Conservation (phyloP, 2,329 filamentous ascomycete species). For the Coniella lustricola region DNA sequence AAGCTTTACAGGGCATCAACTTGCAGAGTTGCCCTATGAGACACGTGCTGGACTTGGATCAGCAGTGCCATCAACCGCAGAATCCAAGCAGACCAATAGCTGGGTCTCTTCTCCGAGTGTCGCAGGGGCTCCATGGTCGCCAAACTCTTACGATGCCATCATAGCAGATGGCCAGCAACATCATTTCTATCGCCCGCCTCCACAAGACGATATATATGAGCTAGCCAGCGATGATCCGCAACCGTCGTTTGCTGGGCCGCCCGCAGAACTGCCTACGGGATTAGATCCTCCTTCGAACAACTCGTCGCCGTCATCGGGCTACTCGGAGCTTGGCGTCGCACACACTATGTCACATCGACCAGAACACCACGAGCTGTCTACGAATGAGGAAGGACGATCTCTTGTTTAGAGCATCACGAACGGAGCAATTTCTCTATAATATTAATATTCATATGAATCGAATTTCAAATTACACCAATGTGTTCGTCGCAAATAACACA, state of each 20-base stretch:
- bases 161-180: background rate
- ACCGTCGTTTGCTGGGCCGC: slow-evolving; percentile 1
- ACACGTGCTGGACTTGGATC: slow-evolving; percentile 10
- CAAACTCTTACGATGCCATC: slow-evolving; percentile 5
- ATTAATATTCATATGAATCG: no score
- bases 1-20: background rate
- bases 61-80: background rate
- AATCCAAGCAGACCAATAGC: background rate
- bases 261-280: slow-evolving; percentile 23
- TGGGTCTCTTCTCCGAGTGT: slow-evolving; percentile 6
- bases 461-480: no score
- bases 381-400: no score
- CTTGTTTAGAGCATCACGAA: no score
- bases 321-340: slow-evolving; percentile 1
- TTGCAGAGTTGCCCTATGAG: background rate
- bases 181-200: slow-evolving; percentile 14
- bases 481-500: no score
- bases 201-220: slow-evolving; percentile 14
- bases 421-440: no score
- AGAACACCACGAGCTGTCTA: slow-evolving; percentile 8
- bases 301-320: slow-evolving; percentile 4
- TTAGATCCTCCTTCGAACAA: slow-evolving; percentile 10
- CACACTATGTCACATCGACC: slow-evolving; percentile 1
- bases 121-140: slow-evolving; percentile 11
- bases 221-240: slow-evolving; percentile 8